Percentiles rank a stretch among this genome's conserved stretches.
Evolutionary conservation across 257 asterid genomes (phyloP).

Genomic region (Salvia miltiorrhiza): DNA sequence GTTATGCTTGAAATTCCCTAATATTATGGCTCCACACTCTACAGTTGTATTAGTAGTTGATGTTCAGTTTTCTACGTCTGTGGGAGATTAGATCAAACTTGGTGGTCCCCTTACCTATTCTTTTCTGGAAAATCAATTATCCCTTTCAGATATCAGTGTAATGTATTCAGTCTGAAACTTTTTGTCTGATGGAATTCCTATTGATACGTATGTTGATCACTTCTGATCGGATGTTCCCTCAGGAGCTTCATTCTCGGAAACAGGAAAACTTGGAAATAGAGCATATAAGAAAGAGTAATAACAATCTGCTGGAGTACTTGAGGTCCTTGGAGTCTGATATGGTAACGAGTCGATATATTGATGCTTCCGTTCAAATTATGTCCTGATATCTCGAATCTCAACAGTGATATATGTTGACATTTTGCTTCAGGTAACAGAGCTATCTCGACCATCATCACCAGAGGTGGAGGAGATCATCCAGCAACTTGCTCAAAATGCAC

Average conservation of each 20-base stretch:
- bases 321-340: conserved; percentile 85
- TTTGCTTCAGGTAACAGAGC: conserved; percentile 65
- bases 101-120: not conserved
- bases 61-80: not conserved
- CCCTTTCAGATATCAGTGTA: not conserved
- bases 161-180: not conserved
- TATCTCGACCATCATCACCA: conserved; percentile 79
- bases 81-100: not conserved
- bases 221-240: conserved; percentile 19
- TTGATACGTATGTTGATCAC: conserved; percentile 11
- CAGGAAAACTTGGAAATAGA: conserved; percentile 66
- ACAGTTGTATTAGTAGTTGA: conserved; percentile 6
- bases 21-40: not conserved
- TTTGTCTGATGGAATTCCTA: not conserved
- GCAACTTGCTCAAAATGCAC: conserved; percentile 72
- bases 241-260: conserved; percentile 66
- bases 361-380: not conserved
- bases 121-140: not conserved
- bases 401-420: not conserved
- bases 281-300: conserved; percentile 51
- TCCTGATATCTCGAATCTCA: not conserved
- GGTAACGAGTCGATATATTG: conserved; percentile 42
- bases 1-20: not conserved
- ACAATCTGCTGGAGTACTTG: conserved; percentile 77
- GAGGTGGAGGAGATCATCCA: conserved; percentile 94